A percentile compares a stretch with the other conserved stretches of the same genome.
Evolutionary conservation across 768 basidiomycete genomes (phyloP).

Genomic region (Lyophyllum shimeji): DNA sequence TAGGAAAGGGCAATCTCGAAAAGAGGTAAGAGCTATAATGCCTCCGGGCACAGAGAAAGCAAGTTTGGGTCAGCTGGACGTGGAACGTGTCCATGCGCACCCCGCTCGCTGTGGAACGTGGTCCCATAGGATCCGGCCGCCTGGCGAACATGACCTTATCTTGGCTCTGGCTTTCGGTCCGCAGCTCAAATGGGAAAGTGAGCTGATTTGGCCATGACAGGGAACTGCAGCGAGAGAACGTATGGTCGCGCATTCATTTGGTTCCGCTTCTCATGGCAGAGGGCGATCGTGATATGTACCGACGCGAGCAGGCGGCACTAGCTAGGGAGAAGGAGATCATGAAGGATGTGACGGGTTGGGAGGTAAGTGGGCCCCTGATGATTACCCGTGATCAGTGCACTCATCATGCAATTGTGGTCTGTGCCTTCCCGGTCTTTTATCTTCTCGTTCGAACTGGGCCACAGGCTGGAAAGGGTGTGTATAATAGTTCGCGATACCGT

Average conservation of each 20-base stretch:
- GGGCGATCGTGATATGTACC: conserved; percentile 86
- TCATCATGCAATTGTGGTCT: conserved; percentile 18
- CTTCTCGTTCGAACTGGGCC: conserved; percentile 13
- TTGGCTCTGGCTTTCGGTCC: conserved; percentile 37
- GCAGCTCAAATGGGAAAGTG: conserved; percentile 38
- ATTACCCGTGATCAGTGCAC: conserved; percentile 18
- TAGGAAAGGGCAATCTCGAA: conserved; percentile 90
- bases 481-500: conserved; percentile 75
- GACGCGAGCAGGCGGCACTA: conserved; percentile 74
- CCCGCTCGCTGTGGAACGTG: conserved; percentile 76
- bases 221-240: conserved; percentile 90
- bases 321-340: conserved; percentile 87
- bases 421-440: conserved; percentile 23
- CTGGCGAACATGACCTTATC: conserved; percentile 42
- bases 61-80: conserved; percentile 54
- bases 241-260: conserved; percentile 94
- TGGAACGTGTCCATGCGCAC: conserved; percentile 60
- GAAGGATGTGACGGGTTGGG: conserved; percentile 92
- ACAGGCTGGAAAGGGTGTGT: conserved; percentile 84
- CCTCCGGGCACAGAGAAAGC: conserved; percentile 15
- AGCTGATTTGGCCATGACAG: conserved; percentile 58
- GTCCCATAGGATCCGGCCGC: conserved; percentile 63
- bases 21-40: conserved; percentile 58
- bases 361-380: conserved; percentile 58
- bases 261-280: conserved; percentile 92